A percentile compares a stretch with the other conserved stretches of the same genome.
phyloP scores from a whole-genome alignment of 768 basidiomycete genomes.

The Termitomyces sp. region DNA sequence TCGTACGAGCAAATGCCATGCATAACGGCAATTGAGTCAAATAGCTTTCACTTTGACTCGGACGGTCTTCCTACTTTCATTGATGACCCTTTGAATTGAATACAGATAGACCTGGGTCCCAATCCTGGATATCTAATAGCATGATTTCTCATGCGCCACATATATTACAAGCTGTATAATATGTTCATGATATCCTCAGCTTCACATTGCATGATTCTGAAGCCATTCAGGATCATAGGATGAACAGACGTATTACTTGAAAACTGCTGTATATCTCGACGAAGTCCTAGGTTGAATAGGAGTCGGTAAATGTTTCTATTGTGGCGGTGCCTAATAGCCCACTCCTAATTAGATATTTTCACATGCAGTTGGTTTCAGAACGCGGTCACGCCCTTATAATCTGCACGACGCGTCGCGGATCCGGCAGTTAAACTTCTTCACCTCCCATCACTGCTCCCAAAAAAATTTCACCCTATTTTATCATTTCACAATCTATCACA shows the following conservation, averaged over 20 bases:
- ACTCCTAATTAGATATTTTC: not conserved
- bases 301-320: no score
- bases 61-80: not conserved
- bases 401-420: not conserved
- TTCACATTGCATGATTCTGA: not conserved
- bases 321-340: not conserved
- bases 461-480: not conserved
- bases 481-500: not conserved
- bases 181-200: not conserved
- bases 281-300: not conserved
- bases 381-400: not conserved
- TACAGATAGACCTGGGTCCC: not conserved
- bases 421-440: not conserved
- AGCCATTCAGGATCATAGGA: not conserved
- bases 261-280: not conserved
- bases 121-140: not conserved
- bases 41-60: not conserved
- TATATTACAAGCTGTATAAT: not conserved
- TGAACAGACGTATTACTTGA: not conserved
- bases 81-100: not conserved
- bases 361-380: not conserved
- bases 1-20: no score
- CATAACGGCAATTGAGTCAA: not conserved
- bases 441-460: not conserved
- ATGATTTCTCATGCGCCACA: not conserved